A percentile compares a stretch with the other conserved stretches of the same genome.
phyloP scores from a whole-genome alignment of 495 filamentous ascomycete genomes.

The Staphylotrichum longicolle region DNA sequence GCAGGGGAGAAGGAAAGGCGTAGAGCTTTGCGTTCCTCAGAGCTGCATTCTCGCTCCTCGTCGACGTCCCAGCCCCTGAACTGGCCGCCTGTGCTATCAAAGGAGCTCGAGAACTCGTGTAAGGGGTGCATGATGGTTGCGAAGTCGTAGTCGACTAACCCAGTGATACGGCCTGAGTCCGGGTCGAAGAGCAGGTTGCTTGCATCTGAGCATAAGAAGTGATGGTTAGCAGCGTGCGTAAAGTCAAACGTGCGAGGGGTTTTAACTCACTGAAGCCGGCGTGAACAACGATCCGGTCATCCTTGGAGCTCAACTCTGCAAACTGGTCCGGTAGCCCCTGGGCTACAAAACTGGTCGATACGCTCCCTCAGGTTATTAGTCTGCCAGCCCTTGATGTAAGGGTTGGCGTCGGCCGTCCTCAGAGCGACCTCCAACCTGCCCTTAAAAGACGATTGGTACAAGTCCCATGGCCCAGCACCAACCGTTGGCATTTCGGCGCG shows the following conservation, averaged over 20 bases:
- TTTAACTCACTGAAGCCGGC: slow-evolving; percentile 3
- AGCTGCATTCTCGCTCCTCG: slow-evolving; percentile 11
- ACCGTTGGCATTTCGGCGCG: not conserved
- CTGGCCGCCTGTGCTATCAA: not conserved
- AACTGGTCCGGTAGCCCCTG: slow-evolving; percentile 14
- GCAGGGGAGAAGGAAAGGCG: slow-evolving; percentile 12
- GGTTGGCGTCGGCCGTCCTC: slow-evolving; percentile 7
- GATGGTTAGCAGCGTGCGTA: not conserved
- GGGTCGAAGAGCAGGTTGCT: slow-evolving; percentile 16
- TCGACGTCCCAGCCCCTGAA: slow-evolving; percentile 13
- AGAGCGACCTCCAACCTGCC: not conserved
- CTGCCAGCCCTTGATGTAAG: slow-evolving; percentile 15
- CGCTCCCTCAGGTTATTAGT: slow-evolving; percentile 10
- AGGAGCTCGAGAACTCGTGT: slow-evolving; percentile 13
- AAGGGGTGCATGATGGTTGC: slow-evolving; percentile 10
- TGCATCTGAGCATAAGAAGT: not conserved
- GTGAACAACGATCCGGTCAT: slow-evolving; percentile 1
- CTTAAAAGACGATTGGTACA: not conserved
- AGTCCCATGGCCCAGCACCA: not conserved
- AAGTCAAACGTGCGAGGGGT: not conserved
- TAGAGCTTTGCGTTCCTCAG: slow-evolving; percentile 16
- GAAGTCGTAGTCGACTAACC: slow-evolving; percentile 16
- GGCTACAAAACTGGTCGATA: slow-evolving; percentile 8
- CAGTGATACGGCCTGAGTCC: slow-evolving; percentile 8
- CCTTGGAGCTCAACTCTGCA: not conserved